phyloP scores from a whole-genome alignment of 805 yeast species.

The Metschnikowia noctiluminum region DNA sequence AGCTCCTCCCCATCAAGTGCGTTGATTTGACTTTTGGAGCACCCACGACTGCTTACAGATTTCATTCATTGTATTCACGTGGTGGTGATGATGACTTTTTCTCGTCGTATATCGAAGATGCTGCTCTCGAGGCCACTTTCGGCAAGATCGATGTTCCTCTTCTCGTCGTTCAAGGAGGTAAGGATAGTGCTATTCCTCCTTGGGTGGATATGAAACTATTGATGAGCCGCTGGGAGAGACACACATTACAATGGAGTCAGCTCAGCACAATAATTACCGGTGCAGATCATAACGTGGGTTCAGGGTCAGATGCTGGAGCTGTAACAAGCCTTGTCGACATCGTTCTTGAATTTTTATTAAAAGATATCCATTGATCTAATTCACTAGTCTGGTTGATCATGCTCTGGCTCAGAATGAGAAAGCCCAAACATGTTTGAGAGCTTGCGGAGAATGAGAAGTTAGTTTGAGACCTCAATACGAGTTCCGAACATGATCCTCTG shows the following conservation, averaged over 20 bases:
- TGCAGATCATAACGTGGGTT: slow-evolving; percentile 46
- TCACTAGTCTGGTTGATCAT: too few species aligned
- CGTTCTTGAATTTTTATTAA: neutral
- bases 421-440: too few species aligned
- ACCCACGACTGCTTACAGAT: slow-evolving; percentile 66
- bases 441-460: too few species aligned
- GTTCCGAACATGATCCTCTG: too few species aligned
- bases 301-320: neutral
- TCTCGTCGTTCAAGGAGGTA: slow-evolving; percentile 37
- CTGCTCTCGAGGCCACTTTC: slow-evolving; percentile 44
- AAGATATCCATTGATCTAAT: too few species aligned
- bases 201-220: too few species aligned
- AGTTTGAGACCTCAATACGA: too few species aligned
- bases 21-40: slow-evolving; percentile 43
- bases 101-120: slow-evolving; percentile 54
- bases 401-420: too few species aligned
- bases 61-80: slow-evolving; percentile 53
- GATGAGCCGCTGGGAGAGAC: too few species aligned
- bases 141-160: slow-evolving; percentile 48
- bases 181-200: too few species aligned
- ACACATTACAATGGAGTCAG: slow-evolving; percentile 32
- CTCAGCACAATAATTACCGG: slow-evolving; percentile 34
- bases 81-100: slow-evolving; percentile 83
- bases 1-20: slow-evolving; percentile 50
- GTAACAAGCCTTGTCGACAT: neutral